phyloP scores from a whole-genome alignment of 352 stramenopile species.

The Globisporangium takayamanum region DNA sequence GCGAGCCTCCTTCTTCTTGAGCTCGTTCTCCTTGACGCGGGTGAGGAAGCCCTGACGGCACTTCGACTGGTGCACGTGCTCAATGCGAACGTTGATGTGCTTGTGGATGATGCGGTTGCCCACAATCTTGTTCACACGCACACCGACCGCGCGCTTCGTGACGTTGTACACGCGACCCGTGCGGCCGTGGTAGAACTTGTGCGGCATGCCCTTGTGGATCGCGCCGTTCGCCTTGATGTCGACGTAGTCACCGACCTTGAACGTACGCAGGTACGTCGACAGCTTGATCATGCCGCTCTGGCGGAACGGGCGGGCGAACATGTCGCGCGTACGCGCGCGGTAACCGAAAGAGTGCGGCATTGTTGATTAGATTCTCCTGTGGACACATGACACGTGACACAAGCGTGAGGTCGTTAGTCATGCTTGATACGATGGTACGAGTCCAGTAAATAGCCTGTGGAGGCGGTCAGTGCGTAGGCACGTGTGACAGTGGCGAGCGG shows the following conservation, averaged over 20 bases:
- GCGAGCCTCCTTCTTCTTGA: conserved; percentile 94
- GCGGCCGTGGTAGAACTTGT: conserved; percentile 99
- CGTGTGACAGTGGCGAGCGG: background rate
- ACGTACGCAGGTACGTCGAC: conserved; percentile 96
- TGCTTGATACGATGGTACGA: no score
- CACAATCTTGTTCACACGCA: conserved; percentile 99
- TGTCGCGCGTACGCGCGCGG: conserved; percentile 98
- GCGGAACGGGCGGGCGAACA: conserved; percentile 99
- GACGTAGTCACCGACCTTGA: conserved; percentile 99
- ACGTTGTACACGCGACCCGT: conserved; percentile 99
- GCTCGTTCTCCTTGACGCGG: conserved; percentile 98
- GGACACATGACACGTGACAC: conserved; percentile 12
- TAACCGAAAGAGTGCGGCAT: conserved; percentile 99
- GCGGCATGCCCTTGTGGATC: conserved; percentile 99
- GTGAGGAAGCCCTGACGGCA: conserved; percentile 98
- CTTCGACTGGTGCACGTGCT: conserved; percentile 98
- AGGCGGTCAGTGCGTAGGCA: background rate
- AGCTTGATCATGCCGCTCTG: conserved; percentile 95
- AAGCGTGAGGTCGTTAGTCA: conserved; percentile 18
- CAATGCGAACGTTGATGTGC: conserved; percentile 99
- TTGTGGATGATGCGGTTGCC: conserved; percentile 99
- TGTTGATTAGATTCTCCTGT: conserved; percentile 38
- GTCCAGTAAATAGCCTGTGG: background rate
- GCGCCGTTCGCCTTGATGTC: conserved; percentile 99
- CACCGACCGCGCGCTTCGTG: conserved; percentile 97